phyloP scores from a whole-genome alignment of 2,329 filamentous ascomycete genomes.

The Aquanectria penicillioides region DNA sequence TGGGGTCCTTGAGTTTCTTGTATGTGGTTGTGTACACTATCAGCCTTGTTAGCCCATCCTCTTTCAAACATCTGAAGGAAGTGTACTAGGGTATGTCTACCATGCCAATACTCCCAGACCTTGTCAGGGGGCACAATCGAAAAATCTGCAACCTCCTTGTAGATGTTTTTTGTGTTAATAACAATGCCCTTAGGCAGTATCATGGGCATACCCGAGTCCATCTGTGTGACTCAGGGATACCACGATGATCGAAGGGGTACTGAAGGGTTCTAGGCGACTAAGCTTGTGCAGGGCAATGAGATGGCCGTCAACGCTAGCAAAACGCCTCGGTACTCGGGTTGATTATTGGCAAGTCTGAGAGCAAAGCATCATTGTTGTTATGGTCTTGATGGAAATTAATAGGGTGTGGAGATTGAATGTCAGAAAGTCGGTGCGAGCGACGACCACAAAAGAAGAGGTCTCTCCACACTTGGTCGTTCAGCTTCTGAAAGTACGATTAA shows the following conservation, averaged over 20 bases:
- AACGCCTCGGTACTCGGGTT: conserved; percentile 18
- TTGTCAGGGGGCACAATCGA: conserved; percentile 61
- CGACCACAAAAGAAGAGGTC: not conserved
- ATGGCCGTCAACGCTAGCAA: conserved; percentile 23
- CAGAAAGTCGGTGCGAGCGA: not conserved
- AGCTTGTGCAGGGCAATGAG: conserved; percentile 6
- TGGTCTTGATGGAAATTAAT: too few relatives aligned
- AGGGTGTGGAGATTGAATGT: not conserved
- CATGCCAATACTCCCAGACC: conserved; percentile 66
- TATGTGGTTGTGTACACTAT: conserved; percentile 70
- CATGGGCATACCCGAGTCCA: conserved; percentile 52
- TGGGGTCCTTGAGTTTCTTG: conserved; percentile 68
- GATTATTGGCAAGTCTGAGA: conserved; percentile 29
- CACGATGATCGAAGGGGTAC: conserved; percentile 14
- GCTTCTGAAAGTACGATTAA: not conserved
- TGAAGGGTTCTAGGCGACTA: conserved; percentile 10
- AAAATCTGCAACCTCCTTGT: conserved; percentile 64
- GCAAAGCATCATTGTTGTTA: conserved; percentile 37
- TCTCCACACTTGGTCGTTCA: not conserved
- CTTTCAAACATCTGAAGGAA: conserved; percentile 17
- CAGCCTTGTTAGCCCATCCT: conserved; percentile 21
- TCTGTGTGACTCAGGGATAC: conserved; percentile 26
- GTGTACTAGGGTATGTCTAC: conserved; percentile 48
- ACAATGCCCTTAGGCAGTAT: conserved; percentile 68
- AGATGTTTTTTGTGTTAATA: conserved; percentile 62